Percentiles rank a stretch among this genome's conserved stretches.
phyloP scores from a whole-genome alignment of 352 stramenopile genomes.

The Halophytophthora batemanensis region DNA sequence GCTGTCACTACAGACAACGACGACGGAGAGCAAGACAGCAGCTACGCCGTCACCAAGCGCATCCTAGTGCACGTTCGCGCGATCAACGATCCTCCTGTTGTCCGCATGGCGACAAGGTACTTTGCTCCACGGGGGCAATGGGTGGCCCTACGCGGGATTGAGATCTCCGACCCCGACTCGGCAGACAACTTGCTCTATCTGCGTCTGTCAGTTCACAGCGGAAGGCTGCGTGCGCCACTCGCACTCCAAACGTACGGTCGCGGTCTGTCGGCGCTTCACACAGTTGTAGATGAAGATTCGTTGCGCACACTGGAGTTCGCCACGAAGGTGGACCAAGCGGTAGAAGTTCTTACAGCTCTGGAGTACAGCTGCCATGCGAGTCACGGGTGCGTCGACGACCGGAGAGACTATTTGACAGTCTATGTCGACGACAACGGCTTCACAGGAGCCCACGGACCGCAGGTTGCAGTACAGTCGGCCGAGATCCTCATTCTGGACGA shows the following conservation, averaged over 20 bases:
- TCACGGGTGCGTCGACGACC: slow-evolving; percentile 24
- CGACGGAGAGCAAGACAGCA: slow-evolving; percentile 9
- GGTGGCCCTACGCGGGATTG: slow-evolving; percentile 19
- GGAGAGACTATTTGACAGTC: slow-evolving; percentile 35
- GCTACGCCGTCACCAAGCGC: slow-evolving; percentile 30
- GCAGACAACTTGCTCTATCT: slow-evolving; percentile 39
- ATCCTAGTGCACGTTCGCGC: slow-evolving; percentile 41
- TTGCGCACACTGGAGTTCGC: slow-evolving; percentile 36
- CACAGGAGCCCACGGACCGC: slow-evolving; percentile 31
- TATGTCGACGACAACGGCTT: slow-evolving; percentile 63
- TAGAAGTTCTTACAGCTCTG: slow-evolving; percentile 24
- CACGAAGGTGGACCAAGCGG: slow-evolving; percentile 13
- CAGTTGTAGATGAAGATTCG: slow-evolving; percentile 4
- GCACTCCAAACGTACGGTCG: neutral
- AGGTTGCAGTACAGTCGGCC: slow-evolving; percentile 19
- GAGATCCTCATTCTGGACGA: slow-evolving; percentile 19
- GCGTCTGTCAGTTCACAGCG: slow-evolving; percentile 30
- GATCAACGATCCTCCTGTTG: slow-evolving; percentile 39
- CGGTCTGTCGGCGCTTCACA: slow-evolving; percentile 7
- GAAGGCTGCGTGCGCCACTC: slow-evolving; percentile 27
- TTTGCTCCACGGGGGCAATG: slow-evolving; percentile 31
- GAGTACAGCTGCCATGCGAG: slow-evolving; percentile 32
- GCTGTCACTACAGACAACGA: no score
- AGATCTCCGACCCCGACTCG: slow-evolving; percentile 44
- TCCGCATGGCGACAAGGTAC: slow-evolving; percentile 27